Conservation (phyloP, 768 basidiomycete species). For the Leccinellum rugosiceps region DNA sequence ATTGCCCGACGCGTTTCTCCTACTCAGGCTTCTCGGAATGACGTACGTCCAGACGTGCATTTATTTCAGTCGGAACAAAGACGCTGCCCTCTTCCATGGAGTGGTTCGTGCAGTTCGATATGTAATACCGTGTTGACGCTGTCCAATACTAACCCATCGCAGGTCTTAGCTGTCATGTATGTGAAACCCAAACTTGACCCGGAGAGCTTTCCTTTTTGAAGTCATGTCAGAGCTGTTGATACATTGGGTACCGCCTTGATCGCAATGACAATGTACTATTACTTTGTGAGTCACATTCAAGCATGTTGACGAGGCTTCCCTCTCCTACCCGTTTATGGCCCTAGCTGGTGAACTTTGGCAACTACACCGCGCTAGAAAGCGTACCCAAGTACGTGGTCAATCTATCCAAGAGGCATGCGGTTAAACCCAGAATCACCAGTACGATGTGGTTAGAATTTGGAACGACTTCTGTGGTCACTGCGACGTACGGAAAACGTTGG, state of each 20-base stretch:
- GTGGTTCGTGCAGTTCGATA: background rate
- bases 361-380: background rate
- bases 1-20: background rate
- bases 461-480: background rate
- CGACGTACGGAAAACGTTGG: background rate
- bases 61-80: slow-evolving; percentile 4
- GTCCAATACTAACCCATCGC: background rate
- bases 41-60: slow-evolving; percentile 3
- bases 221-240: background rate
- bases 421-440: background rate
- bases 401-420: background rate
- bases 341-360: slow-evolving; percentile 2
- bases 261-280: background rate
- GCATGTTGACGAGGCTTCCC: background rate
- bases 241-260: background rate
- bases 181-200: background rate
- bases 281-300: slow-evolving; percentile 2
- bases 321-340: background rate
- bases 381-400: background rate
- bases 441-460: slow-evolving; percentile 2
- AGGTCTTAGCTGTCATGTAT: slow-evolving; percentile 1
- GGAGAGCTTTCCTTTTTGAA: background rate
- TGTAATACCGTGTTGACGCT: background rate
- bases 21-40: slow-evolving; percentile 3
- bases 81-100: background rate